These are phyloP conservation scores for Biscogniauxia mediterranea DNA, from an alignment of 2,329 filamentous ascomycete genomes.

Conservation along the genomic window DNA sequence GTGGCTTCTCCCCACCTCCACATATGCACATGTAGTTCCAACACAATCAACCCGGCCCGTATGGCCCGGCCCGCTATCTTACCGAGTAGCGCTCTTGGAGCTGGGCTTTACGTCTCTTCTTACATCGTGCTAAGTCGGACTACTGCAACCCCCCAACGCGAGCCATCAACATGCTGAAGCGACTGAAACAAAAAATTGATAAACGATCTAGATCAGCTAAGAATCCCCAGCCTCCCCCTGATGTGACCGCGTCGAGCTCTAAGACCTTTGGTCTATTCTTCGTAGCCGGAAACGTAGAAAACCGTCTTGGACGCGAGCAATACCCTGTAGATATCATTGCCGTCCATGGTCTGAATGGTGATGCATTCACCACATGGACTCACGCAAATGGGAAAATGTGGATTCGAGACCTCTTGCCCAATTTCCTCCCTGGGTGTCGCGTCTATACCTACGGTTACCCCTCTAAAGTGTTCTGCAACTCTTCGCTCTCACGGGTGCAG, in stretches of 20 bases:
- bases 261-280: neutral
- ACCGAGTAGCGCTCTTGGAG: neutral
- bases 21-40: neutral
- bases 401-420: constrained; percentile 23
- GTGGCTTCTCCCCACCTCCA: neutral
- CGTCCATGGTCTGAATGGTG: constrained; percentile 25
- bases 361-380: constrained; percentile 19
- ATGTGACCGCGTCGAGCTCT: neutral
- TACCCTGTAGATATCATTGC: constrained; percentile 20
- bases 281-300: neutral
- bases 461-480: constrained; percentile 14
- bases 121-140: neutral
- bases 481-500: constrained; percentile 10
- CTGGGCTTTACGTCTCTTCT: neutral
- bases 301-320: neutral
- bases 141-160: neutral
- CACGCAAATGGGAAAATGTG: constrained; percentile 18
- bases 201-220: neutral
- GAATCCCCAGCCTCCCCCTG: neutral
- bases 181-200: constrained; percentile 1
- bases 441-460: constrained; percentile 26
- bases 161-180: neutral
- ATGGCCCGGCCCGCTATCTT: neutral
- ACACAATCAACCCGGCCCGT: neutral
- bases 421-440: constrained; percentile 20